Conservation (phyloP, 2,329 filamentous ascomycete species). For the Monosporascus sp. region DNA sequence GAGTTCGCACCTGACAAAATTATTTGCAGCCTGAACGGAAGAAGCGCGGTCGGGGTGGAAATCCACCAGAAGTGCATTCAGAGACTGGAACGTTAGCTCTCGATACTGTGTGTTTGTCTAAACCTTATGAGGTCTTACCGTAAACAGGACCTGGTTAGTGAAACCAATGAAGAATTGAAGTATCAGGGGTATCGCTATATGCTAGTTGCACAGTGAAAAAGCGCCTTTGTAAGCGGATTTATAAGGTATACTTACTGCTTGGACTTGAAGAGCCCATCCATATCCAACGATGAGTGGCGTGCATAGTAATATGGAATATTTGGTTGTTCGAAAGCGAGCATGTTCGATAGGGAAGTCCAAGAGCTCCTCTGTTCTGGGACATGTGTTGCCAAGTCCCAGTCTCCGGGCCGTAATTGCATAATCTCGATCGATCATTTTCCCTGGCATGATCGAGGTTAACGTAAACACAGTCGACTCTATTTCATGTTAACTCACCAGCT, state of each 20-base stretch:
- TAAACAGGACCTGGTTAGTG: constrained; percentile 6
- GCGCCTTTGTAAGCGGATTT: background rate
- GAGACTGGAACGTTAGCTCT: background rate
- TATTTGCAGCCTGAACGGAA: constrained; percentile 11
- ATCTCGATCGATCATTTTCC: constrained; percentile 5
- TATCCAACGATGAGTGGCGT: constrained; percentile 6
- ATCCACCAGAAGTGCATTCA: constrained; percentile 8
- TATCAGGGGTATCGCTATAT: constrained; percentile 8
- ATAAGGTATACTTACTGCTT: background rate
- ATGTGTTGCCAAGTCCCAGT: background rate
- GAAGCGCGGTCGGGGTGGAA: constrained; percentile 2
- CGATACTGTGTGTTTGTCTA: background rate
- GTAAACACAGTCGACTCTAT: background rate
- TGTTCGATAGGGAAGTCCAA: constrained; percentile 6
- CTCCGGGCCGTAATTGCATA: constrained; percentile 1
- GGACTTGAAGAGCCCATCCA: constrained; percentile 6
- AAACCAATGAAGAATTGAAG: constrained; percentile 14
- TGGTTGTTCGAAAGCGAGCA: constrained; percentile 3
- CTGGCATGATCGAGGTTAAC: background rate
- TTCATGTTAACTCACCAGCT: background rate
- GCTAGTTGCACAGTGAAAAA: background rate
- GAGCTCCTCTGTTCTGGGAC: background rate
- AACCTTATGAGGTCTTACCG: background rate
- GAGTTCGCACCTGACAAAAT: constrained; percentile 12
- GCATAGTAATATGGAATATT: constrained; percentile 1